Base-by-base conservation (phyloP, 306 rosid species). In the Sphenostylis stenocarpa region DNA sequence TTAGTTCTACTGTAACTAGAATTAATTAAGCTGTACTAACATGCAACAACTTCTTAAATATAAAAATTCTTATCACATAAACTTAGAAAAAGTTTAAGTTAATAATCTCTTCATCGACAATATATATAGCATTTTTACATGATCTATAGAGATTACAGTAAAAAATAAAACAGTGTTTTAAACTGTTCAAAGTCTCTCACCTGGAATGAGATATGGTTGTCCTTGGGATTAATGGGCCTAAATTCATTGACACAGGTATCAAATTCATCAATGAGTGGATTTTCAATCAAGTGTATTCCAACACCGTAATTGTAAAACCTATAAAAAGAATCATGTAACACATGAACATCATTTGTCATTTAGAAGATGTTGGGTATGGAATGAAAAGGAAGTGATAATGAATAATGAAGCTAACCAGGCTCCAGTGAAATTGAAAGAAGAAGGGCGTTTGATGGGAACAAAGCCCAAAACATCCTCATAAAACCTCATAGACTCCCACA, bases 201-300 rank as follows among this genome's bases (percentile, higher is more conserved):
- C 81, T 91, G 94, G 83, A 91, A 91, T 6, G 97, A 91, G 82
- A 89, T 88, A 68, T 91, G 97, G 79, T 91, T 91, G 78, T 91
- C 94, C 75, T 88, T 91, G 49, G 97, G 92, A 83, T 86, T 89
- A 73, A 91, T 89, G 6, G 94, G 89, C 33, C 91, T 81, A 19
- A 33, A 2, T 55, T 83, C 89, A 49, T 53, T 85, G 26, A 74
- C 63, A 58, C 75, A 78, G 9, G 70, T 11, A 2, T 85, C 91
- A 62, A 73, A 85, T 58, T 86, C 86, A 6, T 88, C 90, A 4
- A 85, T n/a, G 38, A 87, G 58, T 28, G 97, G 90, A 72, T 86
- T 89, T 82, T 91, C 90, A 5, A 89, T 88, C 87, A 91, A 83
- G 86, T 91, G 97, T 80, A 91, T 91, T 57, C 94, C 97, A 80